These are phyloP conservation scores for Leucosporidium creatinivorum DNA, from an alignment of 768 basidiomycete genomes.

Conservation along the genomic window DNA sequence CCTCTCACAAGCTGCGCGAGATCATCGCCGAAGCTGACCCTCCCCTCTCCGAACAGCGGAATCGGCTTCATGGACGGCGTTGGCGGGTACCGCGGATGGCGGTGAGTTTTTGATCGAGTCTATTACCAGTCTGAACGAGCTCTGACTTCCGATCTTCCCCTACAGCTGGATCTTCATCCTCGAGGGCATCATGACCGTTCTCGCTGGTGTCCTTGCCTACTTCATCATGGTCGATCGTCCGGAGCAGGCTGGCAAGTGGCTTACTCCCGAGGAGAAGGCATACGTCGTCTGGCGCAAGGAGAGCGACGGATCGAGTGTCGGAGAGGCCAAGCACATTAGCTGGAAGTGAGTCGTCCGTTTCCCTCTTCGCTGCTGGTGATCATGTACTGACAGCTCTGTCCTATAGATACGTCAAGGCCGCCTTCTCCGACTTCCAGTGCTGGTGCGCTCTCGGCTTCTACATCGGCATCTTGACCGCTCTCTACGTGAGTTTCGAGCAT, in stretches of 20 bases:
- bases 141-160: neutral
- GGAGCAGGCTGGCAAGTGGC: constrained; percentile 6
- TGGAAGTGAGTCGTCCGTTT: constrained; percentile 4
- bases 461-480: constrained; percentile 13
- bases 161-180: constrained; percentile 24
- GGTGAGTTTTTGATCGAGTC: neutral
- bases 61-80: constrained; percentile 34
- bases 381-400: neutral
- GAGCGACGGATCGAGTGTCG: constrained; percentile 22
- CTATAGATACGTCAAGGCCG: constrained; percentile 20
- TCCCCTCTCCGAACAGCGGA: no score
- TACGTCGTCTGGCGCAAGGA: constrained; percentile 33
- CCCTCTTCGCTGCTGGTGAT: no score
- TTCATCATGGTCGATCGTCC: constrained; percentile 16
- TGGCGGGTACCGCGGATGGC: constrained; percentile 30
- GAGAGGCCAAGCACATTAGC: constrained; percentile 29
- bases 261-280: constrained; percentile 24
- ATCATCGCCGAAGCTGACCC: no score
- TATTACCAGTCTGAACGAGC: no score
- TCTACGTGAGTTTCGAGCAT: constrained; percentile 1
- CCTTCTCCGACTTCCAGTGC: constrained; percentile 32
- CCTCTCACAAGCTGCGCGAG: no score
- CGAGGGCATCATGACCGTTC: constrained; percentile 32
- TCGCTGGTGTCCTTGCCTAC: constrained; percentile 23
- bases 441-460: constrained; percentile 14